phyloP scores from a whole-genome alignment of 371 early-diverging fungal species.

The Cokeromyces recurvatus region DNA sequence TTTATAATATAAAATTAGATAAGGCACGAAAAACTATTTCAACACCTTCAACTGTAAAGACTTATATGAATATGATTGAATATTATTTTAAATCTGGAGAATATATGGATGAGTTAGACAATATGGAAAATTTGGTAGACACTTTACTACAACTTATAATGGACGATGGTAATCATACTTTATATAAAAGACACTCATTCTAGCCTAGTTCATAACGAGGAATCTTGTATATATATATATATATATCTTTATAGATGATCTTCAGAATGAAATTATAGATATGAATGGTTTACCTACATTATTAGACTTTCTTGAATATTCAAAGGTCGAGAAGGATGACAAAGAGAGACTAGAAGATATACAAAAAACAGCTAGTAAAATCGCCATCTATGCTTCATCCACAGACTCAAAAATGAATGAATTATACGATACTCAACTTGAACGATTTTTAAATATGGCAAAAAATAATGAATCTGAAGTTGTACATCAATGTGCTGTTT shows the following conservation, averaged over 20 bases:
- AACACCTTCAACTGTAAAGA: conserved; percentile 11
- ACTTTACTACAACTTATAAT: conserved; percentile 32
- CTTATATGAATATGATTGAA: conserved; percentile 21
- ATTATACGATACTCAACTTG: conserved; percentile 42
- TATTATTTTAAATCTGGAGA: conserved; percentile 24
- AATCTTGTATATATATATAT: too few species aligned
- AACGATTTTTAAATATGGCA: conserved; percentile 46
- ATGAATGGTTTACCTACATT: conserved; percentile 29
- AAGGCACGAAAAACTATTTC: conserved; percentile 8
- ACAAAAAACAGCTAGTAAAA: conserved; percentile 39
- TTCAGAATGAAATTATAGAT: conserved; percentile 39
- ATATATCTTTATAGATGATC: conserved; percentile 21
- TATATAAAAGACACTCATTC: too few species aligned
- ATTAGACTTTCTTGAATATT: conserved; percentile 42
- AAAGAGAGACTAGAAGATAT: conserved; percentile 50
- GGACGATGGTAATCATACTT: conserved; percentile 35
- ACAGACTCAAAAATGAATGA: conserved; percentile 48
- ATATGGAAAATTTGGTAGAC: conserved; percentile 27
- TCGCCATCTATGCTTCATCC: conserved; percentile 41
- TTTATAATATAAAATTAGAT: neutral
- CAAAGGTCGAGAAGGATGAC: conserved; percentile 27
- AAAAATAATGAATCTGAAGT: conserved; percentile 17
- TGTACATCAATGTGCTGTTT: conserved; percentile 43
- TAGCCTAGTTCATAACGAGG: too few species aligned
- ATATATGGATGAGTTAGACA: conserved; percentile 22